These are phyloP conservation scores for rapeseed (Brassica napus) DNA, from an alignment of 345 rosid species.

Conservation along the genomic window DNA sequence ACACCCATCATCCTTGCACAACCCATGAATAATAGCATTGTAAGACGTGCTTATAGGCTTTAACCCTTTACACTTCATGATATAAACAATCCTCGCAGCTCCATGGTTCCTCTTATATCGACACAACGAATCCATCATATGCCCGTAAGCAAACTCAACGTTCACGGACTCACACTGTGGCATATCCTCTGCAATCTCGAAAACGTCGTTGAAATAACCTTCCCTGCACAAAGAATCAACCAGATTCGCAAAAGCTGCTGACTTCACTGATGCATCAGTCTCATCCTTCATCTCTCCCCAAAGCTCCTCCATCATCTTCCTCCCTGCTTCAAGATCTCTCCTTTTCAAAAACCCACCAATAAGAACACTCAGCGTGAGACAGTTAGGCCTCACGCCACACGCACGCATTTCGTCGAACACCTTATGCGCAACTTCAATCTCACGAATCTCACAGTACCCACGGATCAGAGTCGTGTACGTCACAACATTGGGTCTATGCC, in stretches of 20 bases:
- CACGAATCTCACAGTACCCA: constrained; percentile 55
- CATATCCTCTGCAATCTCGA: constrained; percentile 67
- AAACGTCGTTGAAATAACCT: constrained; percentile 64
- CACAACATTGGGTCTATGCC: constrained; percentile 66
- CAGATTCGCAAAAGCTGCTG: constrained; percentile 69
- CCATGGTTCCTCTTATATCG: constrained; percentile 61
- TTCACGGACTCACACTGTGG: constrained; percentile 58
- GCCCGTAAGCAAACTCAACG: constrained; percentile 61
- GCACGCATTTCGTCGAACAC: constrained; percentile 74
- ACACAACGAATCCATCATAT: constrained; percentile 78
- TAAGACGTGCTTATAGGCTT: constrained; percentile 60
- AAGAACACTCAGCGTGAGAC: constrained; percentile 64
- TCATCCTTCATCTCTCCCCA: constrained; percentile 63
- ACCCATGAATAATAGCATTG: constrained; percentile 74
- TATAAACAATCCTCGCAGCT: constrained; percentile 75
- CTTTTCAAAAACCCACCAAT: constrained; percentile 58
- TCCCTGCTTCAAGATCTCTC: constrained; percentile 47
- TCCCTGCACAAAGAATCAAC: constrained; percentile 65
- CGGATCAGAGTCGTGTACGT: constrained; percentile 65
- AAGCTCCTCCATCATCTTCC: constrained; percentile 52
- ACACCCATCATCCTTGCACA: constrained; percentile 69
- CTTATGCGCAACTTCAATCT: constrained; percentile 51
- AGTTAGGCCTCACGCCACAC: constrained; percentile 49
- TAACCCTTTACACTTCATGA: constrained; percentile 67
- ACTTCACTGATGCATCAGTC: constrained; percentile 44